phyloP scores from a whole-genome alignment of 768 basidiomycete genomes.

The Mycena olivaceomarginata region DNA sequence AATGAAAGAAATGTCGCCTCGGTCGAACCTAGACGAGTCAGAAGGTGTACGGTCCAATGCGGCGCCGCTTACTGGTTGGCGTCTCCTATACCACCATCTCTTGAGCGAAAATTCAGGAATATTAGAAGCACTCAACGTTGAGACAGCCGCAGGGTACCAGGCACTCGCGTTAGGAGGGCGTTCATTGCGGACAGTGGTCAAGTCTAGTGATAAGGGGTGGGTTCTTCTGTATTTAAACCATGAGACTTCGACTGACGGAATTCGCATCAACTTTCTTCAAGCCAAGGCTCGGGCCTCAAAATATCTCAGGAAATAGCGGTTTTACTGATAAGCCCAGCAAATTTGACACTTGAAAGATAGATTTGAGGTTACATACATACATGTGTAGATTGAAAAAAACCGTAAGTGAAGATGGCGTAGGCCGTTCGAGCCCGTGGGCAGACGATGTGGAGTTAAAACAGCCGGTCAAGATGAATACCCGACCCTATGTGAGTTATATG shows the following conservation, averaged over 20 bases:
- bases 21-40: conserved; percentile 71
- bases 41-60: neutral
- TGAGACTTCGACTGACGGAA: conserved; percentile 33
- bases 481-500: too few species aligned
- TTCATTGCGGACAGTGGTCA: conserved; percentile 7
- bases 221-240: conserved; percentile 16
- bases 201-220: conserved; percentile 12
- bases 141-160: neutral
- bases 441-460: neutral
- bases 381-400: neutral
- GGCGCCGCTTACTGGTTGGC: conserved; percentile 38
- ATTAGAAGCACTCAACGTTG: conserved; percentile 21
- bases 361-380: neutral
- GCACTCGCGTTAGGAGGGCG: neutral
- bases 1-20: conserved; percentile 84
- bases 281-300: neutral
- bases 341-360: neutral
- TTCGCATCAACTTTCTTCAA: conserved; percentile 23
- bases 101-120: neutral
- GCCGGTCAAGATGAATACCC: too few species aligned
- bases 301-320: neutral
- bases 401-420: neutral
- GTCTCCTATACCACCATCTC: conserved; percentile 32
- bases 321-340: neutral
- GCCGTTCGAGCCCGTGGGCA: neutral